Evolutionary conservation across 257 asterid genomes (phyloP).

Genomic region (Nicotiana benthamiana): DNA sequence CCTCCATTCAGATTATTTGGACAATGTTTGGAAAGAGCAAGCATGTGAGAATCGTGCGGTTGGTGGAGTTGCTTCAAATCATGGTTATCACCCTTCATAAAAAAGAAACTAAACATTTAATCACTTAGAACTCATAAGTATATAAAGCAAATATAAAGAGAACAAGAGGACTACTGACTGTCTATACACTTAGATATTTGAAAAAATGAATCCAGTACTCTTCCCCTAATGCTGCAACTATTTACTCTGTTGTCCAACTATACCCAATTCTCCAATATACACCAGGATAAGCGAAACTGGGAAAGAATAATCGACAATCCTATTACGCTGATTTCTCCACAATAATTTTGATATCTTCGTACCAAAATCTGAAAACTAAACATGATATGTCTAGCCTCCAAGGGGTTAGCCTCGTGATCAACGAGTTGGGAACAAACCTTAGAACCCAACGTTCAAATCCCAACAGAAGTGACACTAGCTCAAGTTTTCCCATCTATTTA

Average conservation of each 20-base stretch:
- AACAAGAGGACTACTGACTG: not conserved
- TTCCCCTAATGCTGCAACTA: not conserved
- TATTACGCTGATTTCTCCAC: not conserved
- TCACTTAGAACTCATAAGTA: not conserved
- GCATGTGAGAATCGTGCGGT: conserved; percentile 74
- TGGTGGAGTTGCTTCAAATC: conserved; percentile 75
- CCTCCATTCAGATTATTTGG: conserved; percentile 79
- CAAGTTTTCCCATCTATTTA: not conserved
- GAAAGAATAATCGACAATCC: not conserved
- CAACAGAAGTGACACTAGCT: not conserved
- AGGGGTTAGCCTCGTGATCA: not conserved
- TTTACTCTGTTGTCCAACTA: not conserved
- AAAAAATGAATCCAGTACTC: not conserved
- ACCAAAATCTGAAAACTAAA: not conserved
- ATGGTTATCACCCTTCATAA: conserved; percentile 39
- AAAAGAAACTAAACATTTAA: conserved; percentile 3
- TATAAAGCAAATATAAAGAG: not conserved
- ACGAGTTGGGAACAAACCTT: not conserved
- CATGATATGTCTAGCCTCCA: not conserved
- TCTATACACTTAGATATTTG: not conserved
- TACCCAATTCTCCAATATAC: not conserved
- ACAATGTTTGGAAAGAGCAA: conserved; percentile 67
- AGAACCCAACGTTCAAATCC: not conserved
- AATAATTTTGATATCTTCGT: not conserved
- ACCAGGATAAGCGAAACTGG: not conserved